Evolutionary conservation across 805 yeast genomes (phyloP), one percentile per base, ranked within the genome.

Genomic region (Schizosaccharomyces osmophilus): DNA sequence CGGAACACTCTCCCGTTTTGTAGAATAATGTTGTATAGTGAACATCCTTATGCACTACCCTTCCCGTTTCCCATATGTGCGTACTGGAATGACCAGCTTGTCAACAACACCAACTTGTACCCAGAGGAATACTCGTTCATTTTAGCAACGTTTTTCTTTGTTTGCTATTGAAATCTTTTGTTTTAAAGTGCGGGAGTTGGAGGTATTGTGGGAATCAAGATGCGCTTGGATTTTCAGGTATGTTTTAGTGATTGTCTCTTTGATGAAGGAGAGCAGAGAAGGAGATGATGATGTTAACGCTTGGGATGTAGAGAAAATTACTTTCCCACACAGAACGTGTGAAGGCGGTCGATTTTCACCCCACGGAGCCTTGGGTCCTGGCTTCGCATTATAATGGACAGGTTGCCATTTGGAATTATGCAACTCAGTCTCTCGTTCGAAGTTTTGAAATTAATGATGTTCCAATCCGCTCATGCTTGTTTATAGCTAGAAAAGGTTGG

Each of bases 311-410:
- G 60, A 57, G 60, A 31, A 57, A 57, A 24, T 36, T 57, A 4
- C 26, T 57, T 17, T 19, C 60, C 22, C 86, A 96, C 68, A 84
- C 97, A 48, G 97, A 89, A 72, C 83, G 99, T 72, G 97, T 93
- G 71, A 93, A 93, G 73, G 97, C 96, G 60, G 84, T 93, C 69
- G 99, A 93, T 73, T 85, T 93, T 78, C 99, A 93, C 72, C 98
- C 98, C 29, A 78, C 89, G 24, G 98, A 93, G 72, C 97, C 98
- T 61, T 90, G 97, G 97, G 82, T 67, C 48, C 62, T 68, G 54
- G 59, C 65, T 26, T 67, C 70, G 48, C 64, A 66, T 22, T 68
- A 67, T 60, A 65, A 66, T 61, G 70, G 95, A 66, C 80, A 79
- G 71, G 82, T 87, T 62, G 97, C 89, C 73, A 87, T 90, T 70